Conservation (phyloP, 371 early-diverging fungal genomes). For the Phascolomyces articulosus region DNA sequence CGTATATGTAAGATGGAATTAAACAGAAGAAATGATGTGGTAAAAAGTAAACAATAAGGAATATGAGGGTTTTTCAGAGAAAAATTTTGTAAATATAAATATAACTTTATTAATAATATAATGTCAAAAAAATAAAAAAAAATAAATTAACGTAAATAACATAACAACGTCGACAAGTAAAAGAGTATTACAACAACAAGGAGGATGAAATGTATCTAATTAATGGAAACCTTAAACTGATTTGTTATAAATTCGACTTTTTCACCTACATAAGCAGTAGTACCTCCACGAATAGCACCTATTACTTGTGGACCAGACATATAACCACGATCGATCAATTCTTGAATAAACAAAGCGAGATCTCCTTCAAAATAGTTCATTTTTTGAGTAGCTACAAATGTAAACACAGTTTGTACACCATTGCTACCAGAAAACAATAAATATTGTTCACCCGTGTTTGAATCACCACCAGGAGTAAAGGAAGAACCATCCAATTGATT, state of each 20-base stretch:
- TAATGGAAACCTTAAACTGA: background rate
- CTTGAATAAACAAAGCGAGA: conserved; percentile 9
- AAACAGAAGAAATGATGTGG: no score
- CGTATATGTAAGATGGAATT: no score
- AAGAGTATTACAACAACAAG: no score
- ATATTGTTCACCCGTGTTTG: conserved; percentile 4
- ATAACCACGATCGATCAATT: conserved; percentile 8
- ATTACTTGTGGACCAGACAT: conserved; percentile 17
- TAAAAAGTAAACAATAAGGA: no score
- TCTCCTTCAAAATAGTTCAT: conserved; percentile 13
- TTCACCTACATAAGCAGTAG: conserved; percentile 20
- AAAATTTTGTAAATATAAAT: no score
- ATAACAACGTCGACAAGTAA: no score
- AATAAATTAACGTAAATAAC: no score
- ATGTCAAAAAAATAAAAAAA: no score
- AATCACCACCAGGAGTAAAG: conserved; percentile 16
- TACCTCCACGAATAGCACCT: conserved; percentile 19
- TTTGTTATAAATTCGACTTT: conserved; percentile 7
- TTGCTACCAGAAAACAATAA: conserved; percentile 18
- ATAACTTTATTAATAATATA: no score
- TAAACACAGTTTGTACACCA: conserved; percentile 18
- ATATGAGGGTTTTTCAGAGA: no score
- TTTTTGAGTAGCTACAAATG: conserved; percentile 16
- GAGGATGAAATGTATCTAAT: no score
- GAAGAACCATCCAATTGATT: background rate